A percentile compares a stretch with the other conserved stretches of the same genome.
phyloP scores from a whole-genome alignment of 2,329 filamentous ascomycete genomes.

The Clonostachys byssicola region DNA sequence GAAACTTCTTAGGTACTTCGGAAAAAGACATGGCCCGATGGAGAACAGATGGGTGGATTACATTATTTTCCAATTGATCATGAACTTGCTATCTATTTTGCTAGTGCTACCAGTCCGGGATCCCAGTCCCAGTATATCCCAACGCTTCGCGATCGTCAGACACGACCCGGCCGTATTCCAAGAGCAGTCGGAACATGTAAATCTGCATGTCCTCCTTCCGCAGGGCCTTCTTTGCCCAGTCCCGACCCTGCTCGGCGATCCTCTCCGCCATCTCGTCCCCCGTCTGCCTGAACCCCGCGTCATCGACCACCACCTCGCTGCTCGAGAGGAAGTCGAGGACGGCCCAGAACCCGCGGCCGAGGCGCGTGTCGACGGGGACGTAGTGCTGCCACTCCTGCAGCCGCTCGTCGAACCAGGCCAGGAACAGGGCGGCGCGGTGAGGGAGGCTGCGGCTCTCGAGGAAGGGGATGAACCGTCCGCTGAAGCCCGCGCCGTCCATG shows the following conservation, averaged over 20 bases:
- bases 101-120: neutral
- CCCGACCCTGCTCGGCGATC: constrained; percentile 27
- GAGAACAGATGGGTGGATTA: too few relatives aligned
- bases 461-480: constrained; percentile 63
- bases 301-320: constrained; percentile 18
- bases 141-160: constrained; percentile 45
- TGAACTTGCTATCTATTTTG: too few relatives aligned
- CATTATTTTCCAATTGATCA: too few relatives aligned
- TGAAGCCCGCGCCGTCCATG: constrained; percentile 66
- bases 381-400: constrained; percentile 61
- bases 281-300: neutral
- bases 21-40: too few relatives aligned
- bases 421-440: constrained; percentile 58
- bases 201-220: constrained; percentile 70
- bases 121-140: constrained; percentile 11
- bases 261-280: constrained; percentile 9
- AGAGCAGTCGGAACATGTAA: constrained; percentile 66
- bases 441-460: constrained; percentile 60
- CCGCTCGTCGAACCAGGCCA: constrained; percentile 61
- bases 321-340: constrained; percentile 27
- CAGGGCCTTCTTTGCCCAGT: constrained; percentile 55
- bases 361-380: constrained; percentile 50
- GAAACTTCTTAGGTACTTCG: too few relatives aligned
- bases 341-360: constrained; percentile 55
- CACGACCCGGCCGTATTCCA: constrained; percentile 66